Percentiles rank a stretch among this genome's conserved stretches.
These are phyloP conservation scores for Trypanosoma theileri DNA, from an alignment of 208 protist genomes.

Conservation along the genomic window DNA sequence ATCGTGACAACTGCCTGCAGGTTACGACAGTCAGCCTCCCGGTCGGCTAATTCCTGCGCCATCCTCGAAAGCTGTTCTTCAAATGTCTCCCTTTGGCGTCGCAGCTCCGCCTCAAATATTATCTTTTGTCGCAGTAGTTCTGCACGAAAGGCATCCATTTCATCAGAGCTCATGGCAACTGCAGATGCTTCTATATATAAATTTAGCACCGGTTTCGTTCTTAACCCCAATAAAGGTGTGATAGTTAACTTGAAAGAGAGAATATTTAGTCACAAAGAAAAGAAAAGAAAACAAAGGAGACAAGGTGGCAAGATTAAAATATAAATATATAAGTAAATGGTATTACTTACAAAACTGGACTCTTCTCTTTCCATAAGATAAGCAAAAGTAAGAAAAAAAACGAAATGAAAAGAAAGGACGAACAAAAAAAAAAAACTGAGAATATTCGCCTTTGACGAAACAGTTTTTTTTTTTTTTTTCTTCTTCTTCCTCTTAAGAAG, in stretches of 20 bases:
- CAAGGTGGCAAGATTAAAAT: neutral
- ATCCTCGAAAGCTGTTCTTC: constrained; percentile 61
- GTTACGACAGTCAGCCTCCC: constrained; percentile 87
- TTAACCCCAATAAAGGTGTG: neutral
- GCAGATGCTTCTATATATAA: neutral
- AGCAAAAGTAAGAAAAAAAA: neutral
- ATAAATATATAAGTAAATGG: constrained; percentile 6
- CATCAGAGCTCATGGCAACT: constrained; percentile 38
- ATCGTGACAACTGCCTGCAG: constrained; percentile 90
- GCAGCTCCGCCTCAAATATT: constrained; percentile 86
- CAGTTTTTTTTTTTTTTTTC: neutral
- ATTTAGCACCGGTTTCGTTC: neutral
- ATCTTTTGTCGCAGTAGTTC: constrained; percentile 89
- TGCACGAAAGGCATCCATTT: constrained; percentile 77
- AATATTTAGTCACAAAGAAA: too few species aligned
- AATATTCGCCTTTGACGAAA: neutral
- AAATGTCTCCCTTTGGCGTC: constrained; percentile 75
- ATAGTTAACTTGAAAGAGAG: neutral
- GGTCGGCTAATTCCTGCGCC: constrained; percentile 72
- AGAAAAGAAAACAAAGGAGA: too few species aligned
- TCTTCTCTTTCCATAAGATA: neutral
- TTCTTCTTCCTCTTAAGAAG: too few species aligned
- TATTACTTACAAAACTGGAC: neutral
- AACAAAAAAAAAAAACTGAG: neutral
- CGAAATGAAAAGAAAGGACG: neutral